Percentiles rank a stretch among this genome's conserved stretches.
phyloP scores from a whole-genome alignment of 2,329 filamentous ascomycete genomes.

The Venturia carpophila region DNA sequence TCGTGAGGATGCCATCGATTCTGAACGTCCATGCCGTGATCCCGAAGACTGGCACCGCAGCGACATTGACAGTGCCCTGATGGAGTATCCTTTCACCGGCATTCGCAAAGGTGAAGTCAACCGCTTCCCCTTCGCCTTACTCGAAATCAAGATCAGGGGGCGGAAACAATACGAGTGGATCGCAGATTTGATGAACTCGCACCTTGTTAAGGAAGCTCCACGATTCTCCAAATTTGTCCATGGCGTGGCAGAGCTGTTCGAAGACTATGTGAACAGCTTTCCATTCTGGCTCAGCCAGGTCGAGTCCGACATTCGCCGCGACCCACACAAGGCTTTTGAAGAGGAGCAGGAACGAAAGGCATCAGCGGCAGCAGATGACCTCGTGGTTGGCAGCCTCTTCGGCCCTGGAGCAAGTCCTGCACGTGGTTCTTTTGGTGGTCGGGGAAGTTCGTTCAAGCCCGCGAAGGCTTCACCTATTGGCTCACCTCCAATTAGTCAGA shows the following conservation, averaged over 20 bases:
- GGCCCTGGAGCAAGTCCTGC: conserved; percentile 28
- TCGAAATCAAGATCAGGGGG: conserved; percentile 78
- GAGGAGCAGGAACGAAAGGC: conserved; percentile 80
- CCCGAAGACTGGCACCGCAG: conserved; percentile 82
- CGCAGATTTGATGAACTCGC: conserved; percentile 82
- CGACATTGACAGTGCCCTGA: conserved; percentile 75
- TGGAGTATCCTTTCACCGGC: conserved; percentile 79
- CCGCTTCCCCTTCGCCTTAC: conserved; percentile 79
- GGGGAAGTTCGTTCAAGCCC: conserved; percentile 42
- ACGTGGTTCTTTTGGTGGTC: conserved; percentile 1
- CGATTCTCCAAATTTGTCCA: conserved; percentile 97
- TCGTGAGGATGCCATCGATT: conserved; percentile 64
- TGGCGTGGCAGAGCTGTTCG: conserved; percentile 82
- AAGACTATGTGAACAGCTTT: conserved; percentile 88
- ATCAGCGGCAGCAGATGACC: conserved; percentile 75
- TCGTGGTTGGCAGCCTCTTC: conserved; percentile 82
- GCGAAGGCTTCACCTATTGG: conserved; percentile 58
- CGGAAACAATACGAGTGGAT: conserved; percentile 77
- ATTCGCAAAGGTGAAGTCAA: conserved; percentile 88
- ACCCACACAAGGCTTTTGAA: conserved; percentile 83
- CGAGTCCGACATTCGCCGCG: conserved; percentile 87
- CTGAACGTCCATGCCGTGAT: conserved; percentile 78
- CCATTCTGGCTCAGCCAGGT: conserved; percentile 94
- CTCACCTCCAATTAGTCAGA: conserved; percentile 24
- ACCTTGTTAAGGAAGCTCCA: conserved; percentile 81